Conservation (phyloP, 257 asterid genomes). For the Scutellaria galericulata region DNA sequence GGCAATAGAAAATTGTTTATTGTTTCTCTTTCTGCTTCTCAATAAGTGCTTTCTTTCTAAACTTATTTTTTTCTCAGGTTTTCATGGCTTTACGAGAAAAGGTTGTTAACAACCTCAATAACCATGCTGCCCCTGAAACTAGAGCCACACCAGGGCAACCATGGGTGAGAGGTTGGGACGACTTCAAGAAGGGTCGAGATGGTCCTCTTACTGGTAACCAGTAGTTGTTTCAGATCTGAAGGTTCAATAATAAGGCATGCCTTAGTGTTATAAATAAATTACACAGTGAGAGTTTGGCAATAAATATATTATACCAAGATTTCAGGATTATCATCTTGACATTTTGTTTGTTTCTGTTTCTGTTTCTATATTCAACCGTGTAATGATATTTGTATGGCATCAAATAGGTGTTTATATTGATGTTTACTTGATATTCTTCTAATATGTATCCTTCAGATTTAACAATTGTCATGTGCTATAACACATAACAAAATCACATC, state of each 20-base stretch:
- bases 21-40: background rate
- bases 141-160: slow-evolving; percentile 74
- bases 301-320: background rate
- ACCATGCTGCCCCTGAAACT: slow-evolving; percentile 77
- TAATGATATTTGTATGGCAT: background rate
- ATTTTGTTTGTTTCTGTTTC: background rate
- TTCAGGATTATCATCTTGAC: background rate
- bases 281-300: background rate
- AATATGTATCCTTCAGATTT: no score
- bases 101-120: slow-evolving; percentile 71
- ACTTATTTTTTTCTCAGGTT: slow-evolving; percentile 50
- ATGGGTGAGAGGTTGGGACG: slow-evolving; percentile 99
- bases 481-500: no score
- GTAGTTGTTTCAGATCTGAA: slow-evolving; percentile 39
- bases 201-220: slow-evolving; percentile 77
- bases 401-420: background rate
- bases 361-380: no score
- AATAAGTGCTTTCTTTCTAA: background rate
- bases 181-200: slow-evolving; percentile 78
- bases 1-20: slow-evolving; percentile 6
- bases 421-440: no score
- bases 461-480: no score
- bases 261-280: background rate
- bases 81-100: slow-evolving; percentile 63
- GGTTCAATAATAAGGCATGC: background rate